phyloP scores from a whole-genome alignment of 208 protist species.

The Trypanosoma scelopori region DNA sequence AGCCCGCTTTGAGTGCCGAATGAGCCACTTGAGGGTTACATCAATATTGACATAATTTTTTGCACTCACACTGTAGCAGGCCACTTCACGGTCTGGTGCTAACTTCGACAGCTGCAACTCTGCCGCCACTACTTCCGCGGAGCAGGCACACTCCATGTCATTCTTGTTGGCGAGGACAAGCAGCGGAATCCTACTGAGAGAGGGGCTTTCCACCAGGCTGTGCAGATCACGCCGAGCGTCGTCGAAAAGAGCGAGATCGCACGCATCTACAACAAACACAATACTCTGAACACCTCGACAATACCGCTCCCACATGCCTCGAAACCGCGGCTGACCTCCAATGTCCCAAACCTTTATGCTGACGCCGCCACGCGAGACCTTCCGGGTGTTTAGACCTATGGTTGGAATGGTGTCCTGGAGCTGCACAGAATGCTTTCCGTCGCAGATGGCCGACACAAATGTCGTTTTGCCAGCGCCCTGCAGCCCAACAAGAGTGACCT shows the following conservation, averaged over 20 bases:
- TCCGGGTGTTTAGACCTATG: conserved; percentile 93
- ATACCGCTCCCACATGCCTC: conserved; percentile 93
- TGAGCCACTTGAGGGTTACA: conserved; percentile 88
- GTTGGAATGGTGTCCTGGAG: conserved; percentile 90
- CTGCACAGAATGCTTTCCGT: conserved; percentile 27
- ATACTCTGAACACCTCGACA: conserved; percentile 91
- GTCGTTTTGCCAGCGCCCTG: conserved; percentile 93
- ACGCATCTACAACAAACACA: conserved; percentile 90
- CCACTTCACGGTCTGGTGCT: conserved; percentile 67
- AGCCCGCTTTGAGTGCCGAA: conserved; percentile 57
- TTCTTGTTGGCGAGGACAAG: conserved; percentile 94
- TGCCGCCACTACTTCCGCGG: conserved; percentile 58
- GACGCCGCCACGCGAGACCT: conserved; percentile 89
- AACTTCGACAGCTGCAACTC: conserved; percentile 57
- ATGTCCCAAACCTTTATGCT: conserved; percentile 95
- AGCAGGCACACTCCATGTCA: conserved; percentile 67
- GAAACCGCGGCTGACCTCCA: conserved; percentile 89
- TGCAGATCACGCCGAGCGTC: conserved; percentile 60
- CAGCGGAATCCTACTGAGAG: conserved; percentile 83
- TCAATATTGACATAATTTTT: conserved; percentile 92
- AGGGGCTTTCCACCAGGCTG: conserved; percentile 75
- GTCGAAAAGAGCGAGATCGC: conserved; percentile 65
- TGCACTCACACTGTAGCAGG: conserved; percentile 87
- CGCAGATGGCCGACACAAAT: conserved; percentile 83
- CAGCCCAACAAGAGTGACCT: conserved; percentile 92